Percentiles rank a stretch among this genome's conserved stretches.
phyloP scores from a whole-genome alignment of 2,329 filamentous ascomycete genomes.

The Pseudocercospora musae region DNA sequence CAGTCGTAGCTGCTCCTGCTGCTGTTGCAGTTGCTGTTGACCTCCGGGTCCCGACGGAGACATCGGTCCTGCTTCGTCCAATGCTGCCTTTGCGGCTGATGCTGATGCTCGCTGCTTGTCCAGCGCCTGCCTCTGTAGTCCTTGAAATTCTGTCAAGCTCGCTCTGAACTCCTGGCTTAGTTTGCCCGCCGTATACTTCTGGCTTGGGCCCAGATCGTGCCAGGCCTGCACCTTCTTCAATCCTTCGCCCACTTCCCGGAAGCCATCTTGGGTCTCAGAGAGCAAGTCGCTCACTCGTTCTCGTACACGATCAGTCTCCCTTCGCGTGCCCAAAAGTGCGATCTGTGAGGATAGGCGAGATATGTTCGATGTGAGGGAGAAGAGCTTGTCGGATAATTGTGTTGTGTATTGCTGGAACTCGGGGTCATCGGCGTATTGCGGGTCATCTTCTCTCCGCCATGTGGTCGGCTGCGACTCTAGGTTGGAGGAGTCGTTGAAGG shows the following conservation, averaged over 20 bases:
- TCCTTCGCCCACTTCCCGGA: slow-evolving; percentile 89
- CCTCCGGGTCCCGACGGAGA: slow-evolving; percentile 43
- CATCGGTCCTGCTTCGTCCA: slow-evolving; percentile 48
- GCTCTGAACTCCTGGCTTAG: slow-evolving; percentile 89
- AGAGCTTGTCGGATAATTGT: slow-evolving; percentile 81
- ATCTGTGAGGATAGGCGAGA: slow-evolving; percentile 81
- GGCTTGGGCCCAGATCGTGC: slow-evolving; percentile 68
- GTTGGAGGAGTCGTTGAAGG: slow-evolving; percentile 80
- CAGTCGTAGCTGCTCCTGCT: slow-evolving; percentile 68
- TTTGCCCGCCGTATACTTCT: slow-evolving; percentile 96
- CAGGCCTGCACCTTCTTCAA: slow-evolving; percentile 86
- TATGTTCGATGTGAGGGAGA: slow-evolving; percentile 84
- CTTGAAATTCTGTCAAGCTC: slow-evolving; percentile 85
- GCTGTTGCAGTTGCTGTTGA: slow-evolving; percentile 53
- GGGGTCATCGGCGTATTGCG: slow-evolving; percentile 83
- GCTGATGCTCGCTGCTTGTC: slow-evolving; percentile 90
- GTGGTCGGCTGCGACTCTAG: slow-evolving; percentile 75
- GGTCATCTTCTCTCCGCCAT: slow-evolving; percentile 65
- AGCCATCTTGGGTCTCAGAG: slow-evolving; percentile 79
- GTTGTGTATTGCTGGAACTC: slow-evolving; percentile 83
- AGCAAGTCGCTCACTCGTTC: slow-evolving; percentile 86
- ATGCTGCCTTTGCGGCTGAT: slow-evolving; percentile 73
- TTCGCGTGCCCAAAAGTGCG: slow-evolving; percentile 78
- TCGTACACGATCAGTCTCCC: slow-evolving; percentile 84
- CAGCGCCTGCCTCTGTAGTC: slow-evolving; percentile 81